phyloP scores from a whole-genome alignment of 768 basidiomycete species.

The Hericium rajendrae region DNA sequence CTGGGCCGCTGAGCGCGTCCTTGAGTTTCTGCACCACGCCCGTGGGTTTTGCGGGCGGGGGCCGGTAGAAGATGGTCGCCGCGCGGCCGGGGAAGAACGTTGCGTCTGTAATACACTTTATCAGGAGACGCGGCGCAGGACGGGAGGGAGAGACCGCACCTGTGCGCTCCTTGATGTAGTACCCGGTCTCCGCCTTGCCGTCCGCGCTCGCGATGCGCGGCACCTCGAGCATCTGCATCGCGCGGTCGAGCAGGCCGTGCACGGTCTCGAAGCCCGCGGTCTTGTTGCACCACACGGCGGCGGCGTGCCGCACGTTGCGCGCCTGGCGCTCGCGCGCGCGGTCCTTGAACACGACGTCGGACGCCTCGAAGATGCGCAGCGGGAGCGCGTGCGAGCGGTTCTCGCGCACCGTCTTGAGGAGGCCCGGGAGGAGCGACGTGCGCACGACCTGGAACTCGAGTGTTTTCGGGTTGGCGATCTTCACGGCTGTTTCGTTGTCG shows the following conservation, averaged over 20 bases:
- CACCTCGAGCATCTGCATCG: constrained; percentile 94
- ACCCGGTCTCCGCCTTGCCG: constrained; percentile 56
- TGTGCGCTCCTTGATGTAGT: constrained; percentile 81
- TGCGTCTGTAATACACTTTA: constrained; percentile 46
- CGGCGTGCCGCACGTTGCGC: constrained; percentile 80
- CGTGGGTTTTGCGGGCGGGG: constrained; percentile 29
- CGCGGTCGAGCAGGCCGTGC: constrained; percentile 87
- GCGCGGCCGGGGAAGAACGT: constrained; percentile 95
- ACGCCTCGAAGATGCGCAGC: constrained; percentile 87
- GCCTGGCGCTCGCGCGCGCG: constrained; percentile 65
- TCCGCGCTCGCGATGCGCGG: constrained; percentile 60
- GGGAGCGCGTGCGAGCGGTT: constrained; percentile 91
- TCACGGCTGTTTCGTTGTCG: constrained; percentile 72
- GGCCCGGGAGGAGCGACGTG: constrained; percentile 89
- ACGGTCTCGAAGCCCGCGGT: constrained; percentile 95
- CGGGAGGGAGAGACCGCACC: constrained; percentile 35
- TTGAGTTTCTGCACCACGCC: constrained; percentile 31
- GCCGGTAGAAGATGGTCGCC: constrained; percentile 83
- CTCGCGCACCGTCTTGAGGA: constrained; percentile 94
- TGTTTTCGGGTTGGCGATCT: constrained; percentile 95
- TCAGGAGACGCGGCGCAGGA: background rate
- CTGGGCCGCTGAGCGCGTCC: constrained; percentile 28
- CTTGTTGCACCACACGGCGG: constrained; percentile 93
- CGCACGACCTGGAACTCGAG: constrained; percentile 97
- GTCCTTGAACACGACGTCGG: constrained; percentile 92